Evolutionary conservation across 2,329 filamentous ascomycete species (phyloP), one percentile per base, ranked within the genome.

Genomic region (Emergomyces orientalis): DNA sequence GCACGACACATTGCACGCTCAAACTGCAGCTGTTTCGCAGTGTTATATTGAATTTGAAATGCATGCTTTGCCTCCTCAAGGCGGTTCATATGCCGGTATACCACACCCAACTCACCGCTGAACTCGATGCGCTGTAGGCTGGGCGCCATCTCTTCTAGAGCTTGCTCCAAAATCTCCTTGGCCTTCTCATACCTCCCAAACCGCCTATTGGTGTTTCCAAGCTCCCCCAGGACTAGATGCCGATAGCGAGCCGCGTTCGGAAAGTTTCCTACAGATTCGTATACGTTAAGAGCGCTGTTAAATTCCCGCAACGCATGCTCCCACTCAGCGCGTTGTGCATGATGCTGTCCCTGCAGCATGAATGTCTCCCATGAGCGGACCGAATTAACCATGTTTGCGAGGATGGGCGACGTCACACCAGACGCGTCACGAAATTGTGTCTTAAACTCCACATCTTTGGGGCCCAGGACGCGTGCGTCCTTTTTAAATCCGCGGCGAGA

Each of bases 141-240:
- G 19, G 49, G 27, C 30, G 27, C 49, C 49, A 52, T 52, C 27
- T 52, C 49, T 32, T 52, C 25, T 17, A 52, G 5, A 4, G 49
- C 49, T 27, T 19, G 49, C 17, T 52, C 49, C 27, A 52, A 9
- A 14, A 52, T 52, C 27, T 52, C 49, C 30, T 52, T 52, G 49
- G 49, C 25, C 14, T n/a, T 52, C 49, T 52, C 49, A 52, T 52
- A 52, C 49, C 49, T 32, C 30, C 49, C 49, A 52, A 52, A 52
- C 7, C 49, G 25, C 17, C 49, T 52, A 19, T 52, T 52, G 14
- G 49, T 52, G 27, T 52, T 52, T 32, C 49, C 49, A 27, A 52
- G 49, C 14, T 52, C 49, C 25, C 49, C 49, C 17, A 52, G 49
- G 27, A 32, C 49, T 52, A 52, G 49, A n/a, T 52, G 49, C 30